phyloP scores from a whole-genome alignment of 2,329 filamentous ascomycete species.

The Fusarium clavum region DNA sequence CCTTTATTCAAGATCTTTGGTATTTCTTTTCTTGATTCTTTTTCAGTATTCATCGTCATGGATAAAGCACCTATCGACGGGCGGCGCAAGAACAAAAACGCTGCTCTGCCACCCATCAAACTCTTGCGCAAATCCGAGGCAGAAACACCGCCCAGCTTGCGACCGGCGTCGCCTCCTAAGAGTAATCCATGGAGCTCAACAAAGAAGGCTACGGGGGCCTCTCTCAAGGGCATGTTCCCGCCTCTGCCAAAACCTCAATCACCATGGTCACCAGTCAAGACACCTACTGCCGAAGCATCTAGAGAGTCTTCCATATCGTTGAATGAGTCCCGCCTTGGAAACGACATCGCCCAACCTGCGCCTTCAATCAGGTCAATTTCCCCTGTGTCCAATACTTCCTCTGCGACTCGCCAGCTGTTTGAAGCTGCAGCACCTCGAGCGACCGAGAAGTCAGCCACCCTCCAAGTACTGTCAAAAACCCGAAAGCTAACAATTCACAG shows the following conservation, averaged over 20 bases:
- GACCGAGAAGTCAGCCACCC: constrained; percentile 40
- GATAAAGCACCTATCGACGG: constrained; percentile 46
- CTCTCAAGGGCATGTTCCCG: constrained; percentile 35
- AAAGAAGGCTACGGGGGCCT: not conserved
- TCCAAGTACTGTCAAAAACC: not conserved
- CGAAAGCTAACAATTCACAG: constrained; percentile 40
- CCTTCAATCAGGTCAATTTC: constrained; percentile 28
- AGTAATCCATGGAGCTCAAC: constrained; percentile 49
- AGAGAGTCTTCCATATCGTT: constrained; percentile 27
- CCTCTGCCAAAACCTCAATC: constrained; percentile 32
- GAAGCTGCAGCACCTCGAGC: constrained; percentile 47
- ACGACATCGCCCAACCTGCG: constrained; percentile 13
- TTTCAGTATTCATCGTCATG: constrained; percentile 28
- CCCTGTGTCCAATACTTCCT: constrained; percentile 39
- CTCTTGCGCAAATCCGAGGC: constrained; percentile 22
- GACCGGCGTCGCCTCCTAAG: constrained; percentile 51
- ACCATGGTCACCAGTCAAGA: constrained; percentile 12
- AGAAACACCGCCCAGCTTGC: constrained; percentile 35
- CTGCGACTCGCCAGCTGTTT: constrained; percentile 39
- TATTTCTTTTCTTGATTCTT: constrained; percentile 1
- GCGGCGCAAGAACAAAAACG: constrained; percentile 35
- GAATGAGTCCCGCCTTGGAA: constrained; percentile 12
- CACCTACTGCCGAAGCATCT: constrained; percentile 20
- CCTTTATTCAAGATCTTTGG: not conserved
- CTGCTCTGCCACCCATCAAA: constrained; percentile 10